A percentile compares a stretch with the other conserved stretches of the same genome.
Evolutionary conservation across 2,329 filamentous ascomycete genomes (phyloP).

Genomic region (Cladobotryum protrusum): DNA sequence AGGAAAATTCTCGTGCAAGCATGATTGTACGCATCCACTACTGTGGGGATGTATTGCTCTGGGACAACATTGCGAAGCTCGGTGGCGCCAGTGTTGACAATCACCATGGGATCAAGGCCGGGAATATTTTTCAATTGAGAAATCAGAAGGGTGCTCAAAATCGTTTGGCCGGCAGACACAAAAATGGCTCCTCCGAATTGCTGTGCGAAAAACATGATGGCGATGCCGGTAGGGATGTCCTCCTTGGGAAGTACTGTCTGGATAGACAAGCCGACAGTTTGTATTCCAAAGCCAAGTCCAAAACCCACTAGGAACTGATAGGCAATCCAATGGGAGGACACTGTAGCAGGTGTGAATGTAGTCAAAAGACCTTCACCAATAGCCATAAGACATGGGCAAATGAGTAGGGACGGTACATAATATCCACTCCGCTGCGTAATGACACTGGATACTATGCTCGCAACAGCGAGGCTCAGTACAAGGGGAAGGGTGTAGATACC

Average conservation of each 20-base stretch:
- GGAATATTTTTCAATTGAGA: conserved; percentile 33
- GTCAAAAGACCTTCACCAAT: conserved; percentile 52
- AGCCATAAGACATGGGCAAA: conserved; percentile 43
- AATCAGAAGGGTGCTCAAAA: conserved; percentile 43
- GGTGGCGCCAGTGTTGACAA: conserved; percentile 50
- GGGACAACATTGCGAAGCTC: conserved; percentile 50
- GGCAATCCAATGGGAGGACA: conserved; percentile 49
- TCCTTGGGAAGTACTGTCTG: conserved; percentile 47
- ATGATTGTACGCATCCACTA: conserved; percentile 59
- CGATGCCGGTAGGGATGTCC: conserved; percentile 50
- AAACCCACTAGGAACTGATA: conserved; percentile 55
- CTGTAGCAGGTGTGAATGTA: conserved; percentile 43
- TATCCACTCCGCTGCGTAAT: conserved; percentile 51
- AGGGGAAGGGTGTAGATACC: conserved; percentile 53
- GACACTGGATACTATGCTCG: conserved; percentile 42
- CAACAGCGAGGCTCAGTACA: conserved; percentile 48
- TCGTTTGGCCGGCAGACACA: conserved; percentile 50
- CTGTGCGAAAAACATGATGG: conserved; percentile 52
- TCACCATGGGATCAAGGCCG: conserved; percentile 34
- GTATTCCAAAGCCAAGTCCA: conserved; percentile 54
- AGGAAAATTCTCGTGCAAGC: conserved; percentile 59
- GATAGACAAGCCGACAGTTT: conserved; percentile 49
- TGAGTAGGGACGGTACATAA: conserved; percentile 52
- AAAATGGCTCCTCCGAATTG: conserved; percentile 55
- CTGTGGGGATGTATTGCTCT: conserved; percentile 40